Percentiles rank a stretch among this genome's conserved stretches.
These are phyloP conservation scores for Saccharomycopsis sp. DNA, from an alignment of 805 yeast species.

Conservation along the genomic window DNA sequence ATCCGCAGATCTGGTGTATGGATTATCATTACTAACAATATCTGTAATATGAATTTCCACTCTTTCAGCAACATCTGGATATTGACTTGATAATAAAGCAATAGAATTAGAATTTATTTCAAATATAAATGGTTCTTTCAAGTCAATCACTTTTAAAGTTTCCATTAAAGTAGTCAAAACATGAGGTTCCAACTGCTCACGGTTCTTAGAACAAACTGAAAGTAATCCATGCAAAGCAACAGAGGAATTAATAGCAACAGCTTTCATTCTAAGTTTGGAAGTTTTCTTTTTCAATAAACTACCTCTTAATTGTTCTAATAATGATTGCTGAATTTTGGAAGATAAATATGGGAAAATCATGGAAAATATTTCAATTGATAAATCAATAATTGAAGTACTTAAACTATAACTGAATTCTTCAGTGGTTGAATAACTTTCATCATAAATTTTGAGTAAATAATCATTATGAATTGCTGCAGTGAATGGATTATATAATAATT, in stretches of 20 bases:
- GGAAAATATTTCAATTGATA: slow-evolving; percentile 68
- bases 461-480: slow-evolving; percentile 16
- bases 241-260: slow-evolving; percentile 50
- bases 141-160: slow-evolving; percentile 34
- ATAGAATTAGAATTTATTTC: slow-evolving; percentile 43
- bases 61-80: slow-evolving; percentile 27
- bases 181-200: slow-evolving; percentile 20
- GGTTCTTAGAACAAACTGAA: slow-evolving; percentile 15
- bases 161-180: slow-evolving; percentile 41
- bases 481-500: slow-evolving; percentile 19
- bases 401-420: slow-evolving; percentile 31
- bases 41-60: slow-evolving; percentile 48
- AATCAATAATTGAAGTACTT: slow-evolving; percentile 53
- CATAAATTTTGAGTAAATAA: slow-evolving; percentile 19
- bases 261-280: slow-evolving; percentile 25
- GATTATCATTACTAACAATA: slow-evolving; percentile 55
- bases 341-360: slow-evolving; percentile 61
- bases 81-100: slow-evolving; percentile 38
- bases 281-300: slow-evolving; percentile 33
- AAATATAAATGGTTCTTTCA: slow-evolving; percentile 31
- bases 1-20: slow-evolving; percentile 52
- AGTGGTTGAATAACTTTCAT: slow-evolving; percentile 26
- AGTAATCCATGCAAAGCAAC: slow-evolving; percentile 51
- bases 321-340: slow-evolving; percentile 71
- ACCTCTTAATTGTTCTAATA: slow-evolving; percentile 70